Evolutionary conservation across 768 basidiomycete genomes (phyloP).

Genomic region (Tephrocybe sp.): DNA sequence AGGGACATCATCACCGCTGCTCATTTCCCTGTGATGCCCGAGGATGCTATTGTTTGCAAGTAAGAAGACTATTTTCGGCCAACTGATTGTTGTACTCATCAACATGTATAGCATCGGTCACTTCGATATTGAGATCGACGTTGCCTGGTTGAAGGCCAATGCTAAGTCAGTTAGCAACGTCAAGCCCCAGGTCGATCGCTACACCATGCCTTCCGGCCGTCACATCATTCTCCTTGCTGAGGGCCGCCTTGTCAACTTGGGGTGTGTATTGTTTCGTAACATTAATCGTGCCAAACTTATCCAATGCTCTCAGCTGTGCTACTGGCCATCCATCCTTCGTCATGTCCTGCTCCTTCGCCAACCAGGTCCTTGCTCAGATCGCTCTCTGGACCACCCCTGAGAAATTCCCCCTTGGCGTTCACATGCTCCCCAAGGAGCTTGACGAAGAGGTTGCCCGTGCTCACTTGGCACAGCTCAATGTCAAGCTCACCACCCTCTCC

Average conservation of each 20-base stretch:
- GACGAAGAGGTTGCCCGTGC: slow-evolving; percentile 99
- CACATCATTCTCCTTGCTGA: slow-evolving; percentile 98
- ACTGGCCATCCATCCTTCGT: slow-evolving; percentile 99
- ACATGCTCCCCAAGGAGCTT: slow-evolving; percentile 97
- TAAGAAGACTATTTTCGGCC: slow-evolving; percentile 35
- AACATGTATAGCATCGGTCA: slow-evolving; percentile 64
- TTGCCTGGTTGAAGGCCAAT: slow-evolving; percentile 96
- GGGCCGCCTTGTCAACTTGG: slow-evolving; percentile 98
- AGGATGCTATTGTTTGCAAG: slow-evolving; percentile 99
- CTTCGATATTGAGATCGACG: slow-evolving; percentile 91
- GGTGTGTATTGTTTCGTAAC: slow-evolving; percentile 44
- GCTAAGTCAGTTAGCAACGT: slow-evolving; percentile 82
- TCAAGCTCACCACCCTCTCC: slow-evolving; percentile 83
- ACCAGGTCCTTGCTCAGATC: slow-evolving; percentile 98
- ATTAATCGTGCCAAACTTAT: not conserved
- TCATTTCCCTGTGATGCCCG: slow-evolving; percentile 93
- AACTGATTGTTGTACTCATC: slow-evolving; percentile 1
- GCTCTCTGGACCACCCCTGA: slow-evolving; percentile 93
- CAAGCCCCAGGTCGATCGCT: slow-evolving; percentile 99
- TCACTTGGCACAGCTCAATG: slow-evolving; percentile 86
- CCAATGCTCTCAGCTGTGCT: slow-evolving; percentile 59
- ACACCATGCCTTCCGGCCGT: slow-evolving; percentile 86
- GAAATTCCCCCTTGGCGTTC: slow-evolving; percentile 94
- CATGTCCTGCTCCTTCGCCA: slow-evolving; percentile 99
- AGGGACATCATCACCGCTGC: slow-evolving; percentile 92